Percentiles rank a stretch among this genome's conserved stretches.
These are phyloP conservation scores for Pythium vanterpoolii DNA, from an alignment of 352 stramenopile genomes.

Conservation along the genomic window DNA sequence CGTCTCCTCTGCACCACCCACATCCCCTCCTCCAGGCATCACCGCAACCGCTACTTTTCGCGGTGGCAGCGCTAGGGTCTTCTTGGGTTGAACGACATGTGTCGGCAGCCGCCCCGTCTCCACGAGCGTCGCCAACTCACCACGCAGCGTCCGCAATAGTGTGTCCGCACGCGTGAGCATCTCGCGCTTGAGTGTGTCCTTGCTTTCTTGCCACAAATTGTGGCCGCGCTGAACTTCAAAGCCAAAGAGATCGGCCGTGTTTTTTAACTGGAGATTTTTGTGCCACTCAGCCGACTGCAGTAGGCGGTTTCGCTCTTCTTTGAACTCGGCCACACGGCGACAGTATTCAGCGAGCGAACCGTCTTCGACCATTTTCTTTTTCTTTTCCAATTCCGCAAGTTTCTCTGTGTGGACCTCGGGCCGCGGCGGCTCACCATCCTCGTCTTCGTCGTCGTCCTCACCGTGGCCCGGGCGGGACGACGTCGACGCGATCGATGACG, in stretches of 20 bases:
- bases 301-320: constrained; percentile 72
- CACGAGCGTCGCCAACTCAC: constrained; percentile 43
- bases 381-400: constrained; percentile 72
- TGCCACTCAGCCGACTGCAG: constrained; percentile 75
- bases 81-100: constrained; percentile 18
- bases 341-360: constrained; percentile 80
- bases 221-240: constrained; percentile 73
- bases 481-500: constrained; percentile 39
- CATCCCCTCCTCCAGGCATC: neutral
- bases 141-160: constrained; percentile 43
- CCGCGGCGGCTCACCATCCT: constrained; percentile 33
- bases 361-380: constrained; percentile 82
- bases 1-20: neutral
- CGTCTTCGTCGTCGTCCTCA: constrained; percentile 21
- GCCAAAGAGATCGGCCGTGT: constrained; percentile 71
- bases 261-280: constrained; percentile 84
- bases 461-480: neutral
- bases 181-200: constrained; percentile 49
- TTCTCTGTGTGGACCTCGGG: constrained; percentile 43
- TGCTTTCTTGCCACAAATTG: constrained; percentile 61
- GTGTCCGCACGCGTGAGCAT: constrained; percentile 46
- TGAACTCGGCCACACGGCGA: constrained; percentile 78
- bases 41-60: constrained; percentile 7
- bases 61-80: constrained; percentile 8
- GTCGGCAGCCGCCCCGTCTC: constrained; percentile 23